Conservation (phyloP, 148 eudicot species). For the Rhododendron ovatum region DNA sequence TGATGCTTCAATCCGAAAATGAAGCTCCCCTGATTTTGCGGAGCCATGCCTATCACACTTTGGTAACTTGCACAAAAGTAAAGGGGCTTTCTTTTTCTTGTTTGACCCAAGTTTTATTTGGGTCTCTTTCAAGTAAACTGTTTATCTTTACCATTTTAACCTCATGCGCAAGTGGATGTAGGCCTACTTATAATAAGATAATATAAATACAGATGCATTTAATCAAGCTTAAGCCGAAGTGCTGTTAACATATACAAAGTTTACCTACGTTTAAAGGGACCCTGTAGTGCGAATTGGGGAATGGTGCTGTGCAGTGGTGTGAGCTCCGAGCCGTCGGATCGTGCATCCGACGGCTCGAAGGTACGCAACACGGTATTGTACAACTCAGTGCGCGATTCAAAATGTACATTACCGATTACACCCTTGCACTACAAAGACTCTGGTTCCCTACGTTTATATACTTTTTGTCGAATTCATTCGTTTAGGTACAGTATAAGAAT, state of each 20-base stretch:
- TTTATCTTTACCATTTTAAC: not conserved
- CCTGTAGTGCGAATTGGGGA: too few species aligned
- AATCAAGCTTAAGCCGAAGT: not conserved
- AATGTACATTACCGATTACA: too few species aligned
- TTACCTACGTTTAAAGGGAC: too few species aligned
- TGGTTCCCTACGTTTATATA: too few species aligned
- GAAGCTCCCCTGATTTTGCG: not conserved
- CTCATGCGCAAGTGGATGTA: not conserved
- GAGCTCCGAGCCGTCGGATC: too few species aligned
- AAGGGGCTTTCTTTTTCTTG: not conserved
- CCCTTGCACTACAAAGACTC: too few species aligned
- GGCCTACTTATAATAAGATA: too few species aligned
- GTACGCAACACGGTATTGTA: too few species aligned
- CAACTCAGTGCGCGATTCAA: too few species aligned
- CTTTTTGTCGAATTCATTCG: not conserved
- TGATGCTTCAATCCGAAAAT: not conserved
- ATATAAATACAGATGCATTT: not conserved
- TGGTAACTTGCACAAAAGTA: slow-evolving; percentile 6
- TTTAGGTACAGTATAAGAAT: not conserved
- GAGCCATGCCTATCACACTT: not conserved
- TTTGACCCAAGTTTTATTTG: not conserved
- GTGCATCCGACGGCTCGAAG: too few species aligned
- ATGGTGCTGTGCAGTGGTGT: too few species aligned
- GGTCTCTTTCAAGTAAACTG: not conserved
- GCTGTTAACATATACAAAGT: not conserved